Evolutionary conservation across 2,329 filamentous ascomycete genomes (phyloP), one percentile per base, ranked within the genome.

Genomic region (Coniosporium tulheliwenetii): DNA sequence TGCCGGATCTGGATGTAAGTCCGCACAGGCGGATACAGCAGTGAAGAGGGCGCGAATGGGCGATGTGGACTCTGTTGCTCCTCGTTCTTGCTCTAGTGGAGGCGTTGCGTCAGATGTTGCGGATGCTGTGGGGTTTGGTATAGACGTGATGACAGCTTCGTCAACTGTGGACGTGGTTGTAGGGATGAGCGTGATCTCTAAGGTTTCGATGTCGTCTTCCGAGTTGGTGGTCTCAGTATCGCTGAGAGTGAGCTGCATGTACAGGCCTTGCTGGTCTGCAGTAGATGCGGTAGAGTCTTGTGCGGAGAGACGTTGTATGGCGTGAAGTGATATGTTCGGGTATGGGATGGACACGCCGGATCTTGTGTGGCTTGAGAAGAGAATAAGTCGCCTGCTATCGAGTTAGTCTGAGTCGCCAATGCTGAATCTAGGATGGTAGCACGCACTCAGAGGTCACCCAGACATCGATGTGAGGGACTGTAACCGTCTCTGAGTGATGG

Each of bases 241-340:
- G 34, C 74, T 71, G 47, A 81, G 69, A 44, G 79, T 75, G 31
- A 84, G 66, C 54, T 82, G 78, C 65, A 83, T 75, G 61, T 80
- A 79, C 12, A 85, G 67, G 5, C 63, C 65, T 41, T 53, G 50
- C 56, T 45, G 26, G 69, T 66, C 42, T 69, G 64, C 37, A 58
- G 55, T 14, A 26, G 59, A 54, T 10, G 51, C 56, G 14, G 63
- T 59, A 26, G 62, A 54, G 36, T 62, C 57, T 31, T 50, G 45
- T n/a, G 58, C 45, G 53, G 56, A 51, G 51, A 73, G 64, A 42
- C 75, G 73, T 59, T 84, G 79, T 50, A 81, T 73, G 0, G 81
- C 83, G 55, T 86, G 82, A 12, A 87, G 76, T 15, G 77, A 77
- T 55, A 89, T 82, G 45, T 74, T 65, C 2, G 78, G 81, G 58